These are phyloP conservation scores for Ophiobolus disseminans DNA, from an alignment of 2,329 filamentous ascomycete species.

Conservation along the genomic window DNA sequence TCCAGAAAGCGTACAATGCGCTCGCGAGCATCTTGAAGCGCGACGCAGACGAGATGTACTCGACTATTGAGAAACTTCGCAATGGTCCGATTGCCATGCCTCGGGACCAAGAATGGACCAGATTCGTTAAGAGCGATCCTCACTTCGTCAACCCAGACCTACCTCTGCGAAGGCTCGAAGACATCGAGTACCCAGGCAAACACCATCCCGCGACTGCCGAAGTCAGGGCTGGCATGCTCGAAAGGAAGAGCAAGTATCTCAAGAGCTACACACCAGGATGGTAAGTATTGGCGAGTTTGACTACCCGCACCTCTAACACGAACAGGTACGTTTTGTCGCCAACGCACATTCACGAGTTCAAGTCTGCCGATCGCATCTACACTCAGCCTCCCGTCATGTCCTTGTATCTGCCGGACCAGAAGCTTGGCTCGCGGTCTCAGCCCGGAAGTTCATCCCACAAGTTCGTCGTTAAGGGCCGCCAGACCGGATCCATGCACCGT, in stretches of 20 bases:
- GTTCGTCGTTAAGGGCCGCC: conserved; percentile 95
- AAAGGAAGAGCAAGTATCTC: conserved; percentile 98
- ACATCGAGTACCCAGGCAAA: conserved; percentile 90
- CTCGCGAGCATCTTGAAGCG: conserved; percentile 90
- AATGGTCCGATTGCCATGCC: conserved; percentile 89
- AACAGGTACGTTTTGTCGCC: conserved; percentile 91
- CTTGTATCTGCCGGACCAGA: conserved; percentile 91
- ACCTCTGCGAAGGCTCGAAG: conserved; percentile 77
- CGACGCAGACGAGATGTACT: conserved; percentile 83
- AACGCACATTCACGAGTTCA: conserved; percentile 98
- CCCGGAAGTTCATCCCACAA: conserved; percentile 89
- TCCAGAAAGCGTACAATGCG: conserved; percentile 96
- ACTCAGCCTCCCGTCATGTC: conserved; percentile 93
- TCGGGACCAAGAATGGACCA: conserved; percentile 88
- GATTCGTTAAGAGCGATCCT: conserved; percentile 80
- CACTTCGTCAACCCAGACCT: conserved; percentile 87
- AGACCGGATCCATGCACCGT: conserved; percentile 91
- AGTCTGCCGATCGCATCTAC: conserved; percentile 88
- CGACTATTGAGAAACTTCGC: conserved; percentile 79
- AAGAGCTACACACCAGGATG: conserved; percentile 97
- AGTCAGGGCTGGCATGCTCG: conserved; percentile 86
- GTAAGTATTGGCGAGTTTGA: conserved; percentile 59
- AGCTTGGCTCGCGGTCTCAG: conserved; percentile 88
- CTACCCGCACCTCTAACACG: conserved; percentile 11
- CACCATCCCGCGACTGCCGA: conserved; percentile 83